Evolutionary conservation across 2,329 filamentous ascomycete genomes (phyloP).

Genomic region (Colletotrichum salicis): DNA sequence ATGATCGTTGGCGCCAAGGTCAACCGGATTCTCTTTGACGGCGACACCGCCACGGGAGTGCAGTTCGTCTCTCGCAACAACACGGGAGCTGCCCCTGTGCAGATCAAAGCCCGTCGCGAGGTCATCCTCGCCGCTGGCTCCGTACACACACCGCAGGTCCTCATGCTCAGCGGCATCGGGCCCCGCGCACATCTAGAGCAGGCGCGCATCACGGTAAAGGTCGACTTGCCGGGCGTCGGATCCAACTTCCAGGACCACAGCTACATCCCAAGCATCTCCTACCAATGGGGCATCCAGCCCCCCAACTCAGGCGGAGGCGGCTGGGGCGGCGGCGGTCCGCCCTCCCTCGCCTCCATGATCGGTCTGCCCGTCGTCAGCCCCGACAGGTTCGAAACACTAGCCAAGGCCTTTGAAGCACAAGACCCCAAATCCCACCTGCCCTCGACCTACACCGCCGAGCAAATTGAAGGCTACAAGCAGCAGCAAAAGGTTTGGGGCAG

Average conservation of each 20-base stretch:
- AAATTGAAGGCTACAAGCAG: conserved; percentile 49
- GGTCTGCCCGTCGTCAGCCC: conserved; percentile 39
- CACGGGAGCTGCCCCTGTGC: conserved; percentile 35
- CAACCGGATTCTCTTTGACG: conserved; percentile 38
- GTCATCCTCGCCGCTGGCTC: conserved; percentile 51
- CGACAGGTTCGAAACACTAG: conserved; percentile 36
- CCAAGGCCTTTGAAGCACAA: conserved; percentile 35
- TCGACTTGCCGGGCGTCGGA: conserved; percentile 57
- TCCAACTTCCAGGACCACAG: conserved; percentile 53
- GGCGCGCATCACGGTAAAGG: conserved; percentile 49
- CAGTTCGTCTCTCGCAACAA: conserved; percentile 40
- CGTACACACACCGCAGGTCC: conserved; percentile 51
- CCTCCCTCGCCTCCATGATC: conserved; percentile 39
- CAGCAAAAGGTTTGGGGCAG: conserved; percentile 46
- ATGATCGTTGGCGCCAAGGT: conserved; percentile 41
- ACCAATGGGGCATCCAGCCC: conserved; percentile 31
- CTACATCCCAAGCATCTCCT: conserved; percentile 39
- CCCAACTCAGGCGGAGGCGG: conserved; percentile 22
- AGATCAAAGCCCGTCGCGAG: conserved; percentile 45
- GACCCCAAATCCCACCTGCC: conserved; percentile 38
- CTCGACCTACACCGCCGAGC: conserved; percentile 36
- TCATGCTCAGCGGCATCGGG: conserved; percentile 58
- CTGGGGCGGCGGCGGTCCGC: conserved; percentile 31
- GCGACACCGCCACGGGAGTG: conserved; percentile 42
- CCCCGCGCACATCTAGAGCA: conserved; percentile 46